Evolutionary conservation across 768 basidiomycete species (phyloP), one percentile per base, ranked within the genome.

Genomic region (Harrya chromipes): DNA sequence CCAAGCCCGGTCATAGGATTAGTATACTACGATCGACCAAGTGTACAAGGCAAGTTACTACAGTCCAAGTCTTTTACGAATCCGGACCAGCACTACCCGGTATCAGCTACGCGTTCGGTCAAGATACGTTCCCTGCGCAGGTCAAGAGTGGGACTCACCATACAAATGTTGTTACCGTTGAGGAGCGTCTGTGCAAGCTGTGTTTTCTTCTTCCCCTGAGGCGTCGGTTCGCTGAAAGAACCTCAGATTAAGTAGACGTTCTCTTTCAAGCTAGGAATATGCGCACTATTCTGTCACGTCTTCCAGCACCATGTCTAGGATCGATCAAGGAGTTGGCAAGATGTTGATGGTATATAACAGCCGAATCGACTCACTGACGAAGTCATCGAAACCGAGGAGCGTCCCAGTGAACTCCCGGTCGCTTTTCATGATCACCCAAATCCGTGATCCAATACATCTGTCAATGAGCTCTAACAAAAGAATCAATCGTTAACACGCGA

Each of bases 391-490:
- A 2, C 95, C 95, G 29, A 95, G 78, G 36, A 99, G 76, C 3
- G 85, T 97, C 11, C 95, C 95, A 20, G 89, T 90, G 72, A 97
- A 99, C 73, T 99, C 95, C 40, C 93, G 86, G 54, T 99, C 94
- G 59, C 80, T 85, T 74, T 97, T 98, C 92, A 97, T 97, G 67
- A 98, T 84, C 61, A 98, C 95, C 91, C 93, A 97, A 64, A 98
- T 94, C 42, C 84, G 82, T 29, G 93, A 95, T 49, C 95, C 95
- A 66, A 97, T 98, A 66, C 95, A 97, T 67, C 90, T 82, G 69
- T 99, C 95, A 62, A 99, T 95, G 38, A 99, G 78, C 69, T 98
- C 95, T 94, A 46, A 47, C 26, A 39, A 34, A 17, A 16, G 7
- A 20, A 34, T 19, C 33, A 1, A 19, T 57, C 41, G 46, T 34